Base-by-base conservation (phyloP, 306 rosid genomes). In the Cercis canadensis region DNA sequence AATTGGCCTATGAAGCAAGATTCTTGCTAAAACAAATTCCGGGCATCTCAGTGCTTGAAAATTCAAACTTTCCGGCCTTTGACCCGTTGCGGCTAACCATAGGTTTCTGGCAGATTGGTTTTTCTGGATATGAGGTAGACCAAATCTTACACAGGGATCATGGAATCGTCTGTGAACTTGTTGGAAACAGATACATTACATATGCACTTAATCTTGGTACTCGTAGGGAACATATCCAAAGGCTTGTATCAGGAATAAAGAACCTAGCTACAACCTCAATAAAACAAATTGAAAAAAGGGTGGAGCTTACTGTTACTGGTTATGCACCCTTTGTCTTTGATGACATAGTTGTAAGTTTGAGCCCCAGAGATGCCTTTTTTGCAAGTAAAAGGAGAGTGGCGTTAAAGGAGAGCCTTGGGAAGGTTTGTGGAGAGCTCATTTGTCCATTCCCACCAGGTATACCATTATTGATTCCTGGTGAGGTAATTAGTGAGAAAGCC, bases 371-470 rank as follows among this genome's bases (percentile, higher is more conserved):
- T 24, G 29, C 29, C 3, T 24, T 24, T 24, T 24, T 24, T 3
- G 29, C 29, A 24, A 76, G 73, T 9, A 85, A 82, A 74, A 75
- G 65, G 46, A 82, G 78, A 57, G 81, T 65, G 65, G 50, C 21
- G 70, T 80, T 31, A 67, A 31, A 57, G 85, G 90, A 15, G 67
- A 24, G 29, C 29, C 29, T 24, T 24, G 29, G 29, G 29, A 24
- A 80, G n/a, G 69, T 85, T 44, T 73, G 83, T 58, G 87, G 87
- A 52, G 90, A 85, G 85, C 75, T 82, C 15, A 71, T 85, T 29
- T 80, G 80, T 41, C 80, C 87, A 51, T 85, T 73, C 51, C 90
- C 87, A 5, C 90, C 90, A 0, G 90, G 85, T 36, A 70, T 85
- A 65, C 90, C 90, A 2, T 85, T 77, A 34, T 8, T 80, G 75